Conservation (phyloP, 352 stramenopile species). For the Elongisporangium anandrum region DNA sequence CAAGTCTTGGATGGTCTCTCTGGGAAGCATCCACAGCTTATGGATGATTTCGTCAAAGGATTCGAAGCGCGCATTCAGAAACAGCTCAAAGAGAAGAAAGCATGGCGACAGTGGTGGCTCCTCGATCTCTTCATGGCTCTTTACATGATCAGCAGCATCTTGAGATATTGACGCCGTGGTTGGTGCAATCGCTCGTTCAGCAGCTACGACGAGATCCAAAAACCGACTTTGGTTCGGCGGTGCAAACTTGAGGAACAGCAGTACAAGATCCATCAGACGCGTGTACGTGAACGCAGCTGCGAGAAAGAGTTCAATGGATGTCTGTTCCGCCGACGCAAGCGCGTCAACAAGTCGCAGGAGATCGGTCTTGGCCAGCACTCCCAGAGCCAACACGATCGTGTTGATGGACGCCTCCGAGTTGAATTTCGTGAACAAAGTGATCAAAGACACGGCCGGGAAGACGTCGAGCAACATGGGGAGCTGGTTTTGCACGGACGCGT, state of each 20-base stretch:
- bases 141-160: too few relatives aligned
- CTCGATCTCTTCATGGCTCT: conserved; percentile 7
- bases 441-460: conserved; percentile 46
- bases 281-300: conserved; percentile 28
- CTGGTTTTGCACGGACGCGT: conserved; percentile 17
- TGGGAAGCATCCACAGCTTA: conserved; percentile 32
- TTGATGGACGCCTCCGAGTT: conserved; percentile 37
- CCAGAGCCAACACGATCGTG: conserved; percentile 26
- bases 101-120: conserved; percentile 1
- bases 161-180: too few relatives aligned
- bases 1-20: conserved; percentile 14
- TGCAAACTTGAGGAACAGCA: conserved; percentile 39
- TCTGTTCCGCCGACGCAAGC: conserved; percentile 23
- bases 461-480: conserved; percentile 34
- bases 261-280: conserved; percentile 22
- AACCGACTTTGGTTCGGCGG: conserved; percentile 27
- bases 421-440: conserved; percentile 51
- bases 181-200: conserved; percentile 2
- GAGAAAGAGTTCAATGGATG: conserved; percentile 36
- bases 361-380: conserved; percentile 35
- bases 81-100: conserved; percentile 50
- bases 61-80: conserved; percentile 33
- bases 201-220: conserved; percentile 21
- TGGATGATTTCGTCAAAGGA: conserved; percentile 36
- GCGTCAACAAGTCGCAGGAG: conserved; percentile 45